Evolutionary conservation across 129 eudicot species (phyloP).

Genomic region (Arctium minus): DNA sequence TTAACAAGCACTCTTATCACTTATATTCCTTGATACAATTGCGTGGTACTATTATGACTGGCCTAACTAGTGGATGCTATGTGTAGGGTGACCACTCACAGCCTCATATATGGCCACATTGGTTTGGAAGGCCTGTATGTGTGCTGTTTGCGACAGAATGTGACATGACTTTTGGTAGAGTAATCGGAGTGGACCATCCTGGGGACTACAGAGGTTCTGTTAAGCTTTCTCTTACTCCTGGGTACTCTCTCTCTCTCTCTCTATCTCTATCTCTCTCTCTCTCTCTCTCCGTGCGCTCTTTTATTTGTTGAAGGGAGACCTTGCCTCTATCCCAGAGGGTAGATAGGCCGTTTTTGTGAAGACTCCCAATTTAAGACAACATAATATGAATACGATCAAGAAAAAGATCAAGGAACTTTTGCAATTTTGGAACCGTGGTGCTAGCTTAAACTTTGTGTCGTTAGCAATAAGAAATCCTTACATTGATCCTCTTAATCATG

Average conservation of each 20-base stretch:
- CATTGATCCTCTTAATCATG: too few species aligned
- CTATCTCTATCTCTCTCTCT: neutral
- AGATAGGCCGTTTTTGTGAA: too few species aligned
- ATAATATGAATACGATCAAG: too few species aligned
- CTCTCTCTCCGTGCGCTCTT: neutral
- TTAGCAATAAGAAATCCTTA: too few species aligned
- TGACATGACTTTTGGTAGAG: conserved; percentile 65
- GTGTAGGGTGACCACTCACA: conserved; percentile 73
- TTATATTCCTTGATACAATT: neutral
- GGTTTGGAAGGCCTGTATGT: conserved; percentile 74
- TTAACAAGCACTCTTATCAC: conserved; percentile 2
- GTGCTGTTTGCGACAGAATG: conserved; percentile 60
- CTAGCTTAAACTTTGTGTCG: too few species aligned
- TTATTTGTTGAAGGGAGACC: too few species aligned
- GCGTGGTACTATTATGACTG: neutral
- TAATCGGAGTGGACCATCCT: conserved; percentile 40
- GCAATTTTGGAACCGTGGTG: too few species aligned
- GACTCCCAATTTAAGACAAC: too few species aligned
- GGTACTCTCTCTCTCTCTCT: conserved; percentile 42
- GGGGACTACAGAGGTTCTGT: conserved; percentile 68
- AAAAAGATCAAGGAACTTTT: too few species aligned
- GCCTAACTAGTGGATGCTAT: conserved; percentile 15
- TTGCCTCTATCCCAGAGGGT: too few species aligned
- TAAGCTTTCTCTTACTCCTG: conserved; percentile 66
- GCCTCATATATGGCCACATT: conserved; percentile 63